These are phyloP conservation scores for Xylaria sp. DNA, from an alignment of 2,329 filamentous ascomycete species.

Conservation along the genomic window DNA sequence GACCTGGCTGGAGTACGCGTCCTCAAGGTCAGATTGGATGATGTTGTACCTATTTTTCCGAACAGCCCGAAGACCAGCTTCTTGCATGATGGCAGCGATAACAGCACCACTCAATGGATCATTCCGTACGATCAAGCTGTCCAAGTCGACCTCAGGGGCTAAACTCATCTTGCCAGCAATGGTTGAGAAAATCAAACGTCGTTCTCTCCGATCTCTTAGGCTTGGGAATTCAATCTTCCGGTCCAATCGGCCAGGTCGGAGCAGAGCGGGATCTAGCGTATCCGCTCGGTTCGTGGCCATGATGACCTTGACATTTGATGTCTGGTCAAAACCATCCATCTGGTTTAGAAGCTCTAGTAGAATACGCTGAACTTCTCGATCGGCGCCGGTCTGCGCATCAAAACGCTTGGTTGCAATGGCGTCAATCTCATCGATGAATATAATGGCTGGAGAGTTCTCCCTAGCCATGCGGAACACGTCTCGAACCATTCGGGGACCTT, in stretches of 20 bases:
- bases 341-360: slow-evolving; percentile 96
- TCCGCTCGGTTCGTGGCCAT: slow-evolving; percentile 99
- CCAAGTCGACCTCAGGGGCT: slow-evolving; percentile 93
- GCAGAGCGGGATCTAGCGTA: slow-evolving; percentile 91
- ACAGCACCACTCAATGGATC: slow-evolving; percentile 94
- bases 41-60: slow-evolving; percentile 99
- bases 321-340: slow-evolving; percentile 99
- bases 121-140: slow-evolving; percentile 94
- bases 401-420: slow-evolving; percentile 99
- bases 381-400: slow-evolving; percentile 96
- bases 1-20: slow-evolving; percentile 96
- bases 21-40: slow-evolving; percentile 94
- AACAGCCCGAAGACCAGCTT: slow-evolving; percentile 91
- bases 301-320: slow-evolving; percentile 98
- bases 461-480: slow-evolving; percentile 99
- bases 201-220: slow-evolving; percentile 89
- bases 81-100: slow-evolving; percentile 99
- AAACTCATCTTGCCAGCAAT: slow-evolving; percentile 97
- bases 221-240: slow-evolving; percentile 99
- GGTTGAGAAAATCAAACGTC: slow-evolving; percentile 95
- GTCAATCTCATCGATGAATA: slow-evolving; percentile 99
- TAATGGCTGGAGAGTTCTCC: slow-evolving; percentile 97
- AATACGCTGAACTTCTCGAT: slow-evolving; percentile 98
- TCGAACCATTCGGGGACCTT: slow-evolving; percentile 97
- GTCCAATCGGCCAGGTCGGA: slow-evolving; percentile 93